Evolutionary conservation across 1,284 basidiomycete species (phyloP), one percentile per base, ranked within the genome.

Genomic region (Cryptococcus hybrid): DNA sequence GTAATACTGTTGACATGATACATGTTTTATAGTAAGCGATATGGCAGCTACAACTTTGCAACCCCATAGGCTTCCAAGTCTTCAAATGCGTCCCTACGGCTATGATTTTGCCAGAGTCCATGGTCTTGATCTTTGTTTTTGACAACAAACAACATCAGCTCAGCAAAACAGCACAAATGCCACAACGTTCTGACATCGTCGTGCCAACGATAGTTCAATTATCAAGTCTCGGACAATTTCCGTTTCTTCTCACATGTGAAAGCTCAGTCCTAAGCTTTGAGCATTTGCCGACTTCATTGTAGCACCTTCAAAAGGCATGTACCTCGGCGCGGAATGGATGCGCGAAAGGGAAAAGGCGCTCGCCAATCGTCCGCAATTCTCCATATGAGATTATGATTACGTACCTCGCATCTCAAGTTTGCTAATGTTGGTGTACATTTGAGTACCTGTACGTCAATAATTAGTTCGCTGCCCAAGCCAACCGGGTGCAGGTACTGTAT

Each of bases 401-500:
- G 51, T 46, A 65, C 63, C 35, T 59, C 57, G 13, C 61, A 61
- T 4, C 57, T 46, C 11, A 61, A 44, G 47, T 62, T 62, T 1
- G 58, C 56, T 13, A 64, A 43, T 15, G 43, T 58, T 2, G 39
- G 13, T 0, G 58, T 50, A 57, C 63, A 64, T 43, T 61, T 56
- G 4, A 64, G n/a, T 12, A 64, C 57, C 44, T 55, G 52, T 13
- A 59, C 56, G 36, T 51, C 51, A 8, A 64, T 52, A 40, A 58
- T 13, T 5, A 60, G 9, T 15, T 59, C 46, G 1, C 55, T 62
- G 3, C 55, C 57, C 7, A 61, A 39, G 5, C 44, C 55, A 1
- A 59, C 66, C 3, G 73, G 61, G 52, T 71, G 64, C 47, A 65
- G 60, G 53, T 70, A 74, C 36, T 66, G 60, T 47, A 68, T 62